These are phyloP conservation scores for Diaporthe caulivora DNA, from an alignment of 2,329 filamentous ascomycete genomes.

Conservation along the genomic window DNA sequence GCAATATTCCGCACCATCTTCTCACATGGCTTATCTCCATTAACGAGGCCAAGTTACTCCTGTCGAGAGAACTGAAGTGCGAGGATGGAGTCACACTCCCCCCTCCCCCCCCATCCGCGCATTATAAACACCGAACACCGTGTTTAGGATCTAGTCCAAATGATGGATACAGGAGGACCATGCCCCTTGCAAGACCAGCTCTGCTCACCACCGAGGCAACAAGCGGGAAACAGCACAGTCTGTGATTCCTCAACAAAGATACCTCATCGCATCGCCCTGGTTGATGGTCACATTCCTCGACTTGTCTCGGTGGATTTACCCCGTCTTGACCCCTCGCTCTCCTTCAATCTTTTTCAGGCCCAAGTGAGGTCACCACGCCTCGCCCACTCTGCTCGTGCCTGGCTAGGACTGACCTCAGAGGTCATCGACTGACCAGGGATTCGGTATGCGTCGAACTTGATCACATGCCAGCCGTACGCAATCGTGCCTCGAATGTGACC, in stretches of 20 bases:
- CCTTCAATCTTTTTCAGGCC: background rate
- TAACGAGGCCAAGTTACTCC: too few species aligned
- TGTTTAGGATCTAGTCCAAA: background rate
- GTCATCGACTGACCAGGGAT: conserved; percentile 42
- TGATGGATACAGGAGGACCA: background rate
- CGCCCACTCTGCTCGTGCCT: conserved; percentile 31
- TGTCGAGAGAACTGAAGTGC: too few species aligned
- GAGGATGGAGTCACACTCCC: too few species aligned
- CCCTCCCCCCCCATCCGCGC: too few species aligned
- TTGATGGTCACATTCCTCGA: background rate
- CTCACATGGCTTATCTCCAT: too few species aligned
- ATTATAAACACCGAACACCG: too few species aligned
- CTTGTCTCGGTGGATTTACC: background rate
- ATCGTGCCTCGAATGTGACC: conserved; percentile 50
- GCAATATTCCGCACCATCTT: background rate
- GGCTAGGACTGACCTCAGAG: conserved; percentile 34
- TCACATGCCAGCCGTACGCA: background rate
- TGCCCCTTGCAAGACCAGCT: background rate
- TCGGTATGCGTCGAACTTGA: conserved; percentile 48
- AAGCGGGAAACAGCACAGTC: background rate
- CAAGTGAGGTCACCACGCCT: background rate
- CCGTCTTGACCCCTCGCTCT: background rate
- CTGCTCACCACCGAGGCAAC: background rate
- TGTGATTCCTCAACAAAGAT: background rate
- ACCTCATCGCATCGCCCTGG: too few species aligned